phyloP scores from a whole-genome alignment of 768 basidiomycete genomes.

The Sarcodon aspratus region DNA sequence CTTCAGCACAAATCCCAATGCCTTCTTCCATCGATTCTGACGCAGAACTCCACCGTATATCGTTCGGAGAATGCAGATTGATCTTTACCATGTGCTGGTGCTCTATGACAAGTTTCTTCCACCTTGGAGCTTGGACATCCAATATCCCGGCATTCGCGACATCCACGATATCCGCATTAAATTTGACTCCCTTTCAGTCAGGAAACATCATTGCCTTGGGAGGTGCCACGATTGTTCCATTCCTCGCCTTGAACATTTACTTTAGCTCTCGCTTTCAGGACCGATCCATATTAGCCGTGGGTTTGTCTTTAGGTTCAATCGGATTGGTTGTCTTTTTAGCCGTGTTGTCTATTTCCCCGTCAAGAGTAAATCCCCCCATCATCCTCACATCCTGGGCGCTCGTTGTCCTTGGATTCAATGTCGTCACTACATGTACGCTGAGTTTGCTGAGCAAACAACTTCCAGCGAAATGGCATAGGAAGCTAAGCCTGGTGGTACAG shows the following conservation, averaged over 20 bases:
- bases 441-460: slow-evolving; percentile 60
- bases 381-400: slow-evolving; percentile 40
- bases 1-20: background rate
- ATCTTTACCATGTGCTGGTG: slow-evolving; percentile 59
- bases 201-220: slow-evolving; percentile 66
- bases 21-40: background rate
- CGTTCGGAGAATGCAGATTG: slow-evolving; percentile 34
- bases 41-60: slow-evolving; percentile 6
- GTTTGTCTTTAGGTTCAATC: slow-evolving; percentile 37
- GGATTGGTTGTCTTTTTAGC: no score
- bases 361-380: slow-evolving; percentile 35
- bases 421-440: no score
- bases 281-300: slow-evolving; percentile 42
- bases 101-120: slow-evolving; percentile 61
- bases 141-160: slow-evolving; percentile 51
- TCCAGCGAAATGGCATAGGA: slow-evolving; percentile 47
- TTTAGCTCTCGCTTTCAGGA: slow-evolving; percentile 49
- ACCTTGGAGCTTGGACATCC: slow-evolving; percentile 58
- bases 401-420: slow-evolving; percentile 63
- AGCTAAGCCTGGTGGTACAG: slow-evolving; percentile 47
- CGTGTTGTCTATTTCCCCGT: slow-evolving; percentile 38
- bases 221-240: slow-evolving; percentile 49
- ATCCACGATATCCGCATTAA: slow-evolving; percentile 22
- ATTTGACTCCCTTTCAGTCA: slow-evolving; percentile 49
- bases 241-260: slow-evolving; percentile 50